Evolutionary conservation across 257 asterid species (phyloP).

Genomic region (Paulownia fortunei): DNA sequence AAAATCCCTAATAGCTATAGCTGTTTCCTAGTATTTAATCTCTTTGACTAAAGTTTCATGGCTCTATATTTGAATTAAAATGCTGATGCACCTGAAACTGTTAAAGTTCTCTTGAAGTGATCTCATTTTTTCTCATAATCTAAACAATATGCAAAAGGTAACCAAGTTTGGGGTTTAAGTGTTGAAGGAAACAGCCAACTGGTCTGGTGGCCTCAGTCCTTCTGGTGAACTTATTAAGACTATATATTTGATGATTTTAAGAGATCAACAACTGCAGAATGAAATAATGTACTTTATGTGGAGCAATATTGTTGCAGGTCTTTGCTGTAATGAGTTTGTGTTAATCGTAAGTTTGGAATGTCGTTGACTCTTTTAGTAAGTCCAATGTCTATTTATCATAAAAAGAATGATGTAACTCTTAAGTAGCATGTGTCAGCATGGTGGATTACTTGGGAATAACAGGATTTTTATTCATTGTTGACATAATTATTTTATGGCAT

Average conservation of each 20-base stretch:
- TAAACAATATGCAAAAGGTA: background rate
- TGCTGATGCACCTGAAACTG: background rate
- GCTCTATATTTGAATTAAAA: background rate
- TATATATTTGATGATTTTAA: background rate
- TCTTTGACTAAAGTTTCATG: background rate
- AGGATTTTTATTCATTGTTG: background rate
- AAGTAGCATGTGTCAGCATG: background rate
- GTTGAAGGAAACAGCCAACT: no score
- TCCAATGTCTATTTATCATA: background rate
- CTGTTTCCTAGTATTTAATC: background rate
- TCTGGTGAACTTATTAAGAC: background rate
- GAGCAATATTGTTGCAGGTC: background rate
- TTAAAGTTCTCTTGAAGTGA: background rate
- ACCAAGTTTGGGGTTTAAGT: background rate
- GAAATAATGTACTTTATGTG: background rate
- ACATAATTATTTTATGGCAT: background rate
- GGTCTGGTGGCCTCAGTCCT: no score
- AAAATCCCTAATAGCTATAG: no score
- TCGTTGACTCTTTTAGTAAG: background rate
- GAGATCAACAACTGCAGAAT: background rate
- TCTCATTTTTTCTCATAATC: background rate
- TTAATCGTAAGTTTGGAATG: conserved; percentile 2
- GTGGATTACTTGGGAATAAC: background rate
- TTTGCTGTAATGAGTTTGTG: background rate
- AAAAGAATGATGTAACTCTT: background rate